Percentiles rank a stretch among this genome's conserved stretches.
phyloP scores from a whole-genome alignment of 2,329 filamentous ascomycete genomes.

The Neonectria sp. region DNA sequence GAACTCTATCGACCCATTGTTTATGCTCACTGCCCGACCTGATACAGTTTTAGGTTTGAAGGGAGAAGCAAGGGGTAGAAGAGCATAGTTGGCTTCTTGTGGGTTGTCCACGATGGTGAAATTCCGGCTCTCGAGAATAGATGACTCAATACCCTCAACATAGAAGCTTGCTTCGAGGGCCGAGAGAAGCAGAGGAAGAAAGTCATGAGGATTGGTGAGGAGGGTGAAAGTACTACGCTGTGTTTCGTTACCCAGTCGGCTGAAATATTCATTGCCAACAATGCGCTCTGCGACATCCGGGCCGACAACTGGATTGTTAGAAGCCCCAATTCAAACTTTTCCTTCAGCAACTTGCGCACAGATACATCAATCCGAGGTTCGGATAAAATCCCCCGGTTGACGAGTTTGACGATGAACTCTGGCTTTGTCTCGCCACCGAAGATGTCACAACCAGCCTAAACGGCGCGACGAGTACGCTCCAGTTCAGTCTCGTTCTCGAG shows the following conservation, averaged over 20 bases:
- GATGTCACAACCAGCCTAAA: conserved; percentile 66
- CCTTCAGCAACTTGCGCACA: conserved; percentile 59
- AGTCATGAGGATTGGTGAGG: conserved; percentile 39
- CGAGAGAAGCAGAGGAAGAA: conserved; percentile 35
- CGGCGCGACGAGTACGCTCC: conserved; percentile 48
- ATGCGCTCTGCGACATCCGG: conserved; percentile 56
- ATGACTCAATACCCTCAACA: conserved; percentile 33
- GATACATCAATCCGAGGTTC: conserved; percentile 62
- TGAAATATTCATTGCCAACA: conserved; percentile 62
- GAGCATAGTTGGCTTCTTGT: conserved; percentile 56
- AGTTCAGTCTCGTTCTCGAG: no score
- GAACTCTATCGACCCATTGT: conserved; percentile 58
- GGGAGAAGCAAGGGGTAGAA: conserved; percentile 57
- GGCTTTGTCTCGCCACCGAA: conserved; percentile 64
- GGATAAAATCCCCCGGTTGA: conserved; percentile 57
- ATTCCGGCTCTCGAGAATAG: conserved; percentile 33
- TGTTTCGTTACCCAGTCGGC: conserved; percentile 43
- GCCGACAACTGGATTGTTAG: conserved; percentile 67
- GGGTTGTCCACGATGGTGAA: conserved; percentile 53
- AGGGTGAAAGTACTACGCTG: conserved; percentile 49
- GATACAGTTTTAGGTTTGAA: conserved; percentile 50
- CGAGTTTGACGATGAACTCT: conserved; percentile 63
- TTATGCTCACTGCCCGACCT: conserved; percentile 52
- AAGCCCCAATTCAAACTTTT: conserved; percentile 66
- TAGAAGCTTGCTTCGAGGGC: conserved; percentile 36